Percentiles rank a stretch among this genome's conserved stretches.
phyloP scores from a whole-genome alignment of 805 yeast genomes.

The Pichia membranifaciens region DNA sequence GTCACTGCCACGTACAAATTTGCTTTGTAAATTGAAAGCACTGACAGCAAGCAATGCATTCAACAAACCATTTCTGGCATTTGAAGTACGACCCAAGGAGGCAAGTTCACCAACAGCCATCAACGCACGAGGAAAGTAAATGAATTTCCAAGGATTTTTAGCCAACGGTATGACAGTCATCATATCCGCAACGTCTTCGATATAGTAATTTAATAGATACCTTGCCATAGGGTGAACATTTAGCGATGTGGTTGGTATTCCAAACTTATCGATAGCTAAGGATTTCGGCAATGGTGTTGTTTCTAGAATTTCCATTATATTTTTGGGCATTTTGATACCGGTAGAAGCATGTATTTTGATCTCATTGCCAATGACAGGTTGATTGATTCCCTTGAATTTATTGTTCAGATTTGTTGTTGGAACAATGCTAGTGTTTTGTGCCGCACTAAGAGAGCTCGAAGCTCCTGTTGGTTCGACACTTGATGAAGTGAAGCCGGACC shows the following conservation, averaged over 20 bases:
- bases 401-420: conserved; percentile 16
- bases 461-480: not conserved
- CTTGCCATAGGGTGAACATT: conserved; percentile 66
- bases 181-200: conserved; percentile 69
- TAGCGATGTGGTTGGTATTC: conserved; percentile 57
- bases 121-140: conserved; percentile 79
- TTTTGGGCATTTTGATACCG: conserved; percentile 43
- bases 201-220: conserved; percentile 65
- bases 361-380: conserved; percentile 25
- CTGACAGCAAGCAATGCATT: conserved; percentile 77
- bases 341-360: conserved; percentile 30
- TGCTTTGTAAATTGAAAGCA: conserved; percentile 74
- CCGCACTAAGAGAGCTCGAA: not conserved
- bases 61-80: conserved; percentile 69
- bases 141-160: conserved; percentile 82
- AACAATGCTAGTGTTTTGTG: conserved; percentile 6
- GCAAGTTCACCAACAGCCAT: conserved; percentile 77
- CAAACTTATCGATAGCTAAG: conserved; percentile 34
- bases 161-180: conserved; percentile 61
- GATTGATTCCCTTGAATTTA: conserved; percentile 11
- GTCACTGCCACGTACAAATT: conserved; percentile 58
- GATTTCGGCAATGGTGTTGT: conserved; percentile 40
- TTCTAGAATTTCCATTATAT: conserved; percentile 46
- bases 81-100: conserved; percentile 66
- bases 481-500: not conserved